A percentile compares a stretch with the other conserved stretches of the same genome.
phyloP scores from a whole-genome alignment of 116 monocot species.

The Iris pallida region DNA sequence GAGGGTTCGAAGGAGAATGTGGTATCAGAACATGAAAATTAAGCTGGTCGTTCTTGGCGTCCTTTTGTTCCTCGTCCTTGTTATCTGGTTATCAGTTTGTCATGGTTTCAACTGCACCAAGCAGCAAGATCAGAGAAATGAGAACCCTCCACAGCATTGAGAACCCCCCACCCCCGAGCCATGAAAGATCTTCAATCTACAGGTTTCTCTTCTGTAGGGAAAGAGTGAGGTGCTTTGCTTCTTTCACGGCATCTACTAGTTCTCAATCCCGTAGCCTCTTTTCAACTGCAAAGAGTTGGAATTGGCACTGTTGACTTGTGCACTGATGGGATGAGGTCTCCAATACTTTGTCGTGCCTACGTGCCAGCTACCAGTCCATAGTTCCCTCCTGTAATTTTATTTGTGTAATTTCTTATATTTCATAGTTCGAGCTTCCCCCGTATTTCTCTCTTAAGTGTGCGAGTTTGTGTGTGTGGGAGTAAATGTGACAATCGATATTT shows the following conservation, averaged over 20 bases:
- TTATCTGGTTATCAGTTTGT: constrained; percentile 89
- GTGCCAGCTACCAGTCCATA: neutral
- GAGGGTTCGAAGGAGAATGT: constrained; percentile 71
- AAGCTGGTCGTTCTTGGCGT: constrained; percentile 69
- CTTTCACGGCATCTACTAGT: no score
- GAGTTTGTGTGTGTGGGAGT: no score
- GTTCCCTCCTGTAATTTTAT: neutral
- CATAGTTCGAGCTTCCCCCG: no score
- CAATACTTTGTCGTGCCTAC: neutral
- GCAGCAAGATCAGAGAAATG: constrained; percentile 13
- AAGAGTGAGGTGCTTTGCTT: no score
- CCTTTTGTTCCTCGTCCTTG: constrained; percentile 71
- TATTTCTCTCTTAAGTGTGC: no score
- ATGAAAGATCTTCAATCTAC: neutral
- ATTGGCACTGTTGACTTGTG: no score
- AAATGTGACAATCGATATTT: no score
- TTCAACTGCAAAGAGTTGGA: constrained; percentile 4
- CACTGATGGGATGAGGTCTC: neutral
- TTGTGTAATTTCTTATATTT: no score
- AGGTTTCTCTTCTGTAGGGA: neutral
- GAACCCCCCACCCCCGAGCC: neutral
- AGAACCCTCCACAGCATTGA: neutral
- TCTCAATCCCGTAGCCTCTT: neutral
- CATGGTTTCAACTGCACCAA: constrained; percentile 91
- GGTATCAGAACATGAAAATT: constrained; percentile 88